These are phyloP conservation scores for Cucumis hystrix DNA, from an alignment of 306 rosid genomes.

Conservation along the genomic window DNA sequence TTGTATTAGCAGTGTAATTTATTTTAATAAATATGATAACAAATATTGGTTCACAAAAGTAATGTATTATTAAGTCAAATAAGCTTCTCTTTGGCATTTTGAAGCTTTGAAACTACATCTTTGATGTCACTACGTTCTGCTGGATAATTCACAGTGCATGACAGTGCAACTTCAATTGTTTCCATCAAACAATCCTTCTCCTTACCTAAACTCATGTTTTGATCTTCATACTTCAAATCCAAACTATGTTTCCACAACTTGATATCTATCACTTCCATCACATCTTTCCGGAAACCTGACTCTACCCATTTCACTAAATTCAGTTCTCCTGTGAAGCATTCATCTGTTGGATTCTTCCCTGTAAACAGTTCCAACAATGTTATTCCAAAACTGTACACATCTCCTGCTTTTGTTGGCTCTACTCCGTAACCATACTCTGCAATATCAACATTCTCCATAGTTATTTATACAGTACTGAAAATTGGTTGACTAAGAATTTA, in stretches of 20 bases:
- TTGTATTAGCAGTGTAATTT: no score
- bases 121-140: conserved; percentile 35
- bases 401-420: conserved; percentile 51
- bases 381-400: conserved; percentile 61
- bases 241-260: conserved; percentile 8
- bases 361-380: conserved; percentile 44
- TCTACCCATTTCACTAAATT: conserved; percentile 45
- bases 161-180: conserved; percentile 35
- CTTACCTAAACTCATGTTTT: not conserved
- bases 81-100: conserved; percentile 10
- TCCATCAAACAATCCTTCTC: conserved; percentile 15
- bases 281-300: conserved; percentile 24
- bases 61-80: not conserved
- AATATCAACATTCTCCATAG: not conserved
- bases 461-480: not conserved
- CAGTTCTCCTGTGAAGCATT: conserved; percentile 32
- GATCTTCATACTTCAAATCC: not conserved
- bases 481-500: not conserved
- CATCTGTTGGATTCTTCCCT: conserved; percentile 48
- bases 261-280: conserved; percentile 31
- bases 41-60: no score
- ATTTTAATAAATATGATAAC: no score
- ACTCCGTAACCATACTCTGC: conserved; percentile 62
- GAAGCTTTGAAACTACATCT: conserved; percentile 28
- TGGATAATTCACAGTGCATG: conserved; percentile 32